A percentile compares a stretch with the other conserved stretches of the same genome.
Evolutionary conservation across 2,329 filamentous ascomycete genomes (phyloP).

Genomic region (Dactylellina drechsleri): DNA sequence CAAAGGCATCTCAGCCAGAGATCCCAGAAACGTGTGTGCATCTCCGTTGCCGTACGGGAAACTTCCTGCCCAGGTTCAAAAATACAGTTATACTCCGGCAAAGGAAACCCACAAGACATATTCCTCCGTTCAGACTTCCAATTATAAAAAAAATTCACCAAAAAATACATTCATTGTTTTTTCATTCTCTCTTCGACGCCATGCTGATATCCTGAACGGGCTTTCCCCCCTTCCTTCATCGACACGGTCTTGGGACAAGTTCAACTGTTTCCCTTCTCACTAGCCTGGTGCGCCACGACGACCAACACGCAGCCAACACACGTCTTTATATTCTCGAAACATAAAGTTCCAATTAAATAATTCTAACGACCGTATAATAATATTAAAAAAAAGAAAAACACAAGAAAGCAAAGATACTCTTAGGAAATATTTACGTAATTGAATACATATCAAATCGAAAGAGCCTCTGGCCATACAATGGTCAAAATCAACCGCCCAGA

Average conservation of each 20-base stretch:
- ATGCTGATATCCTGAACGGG: conserved; percentile 49
- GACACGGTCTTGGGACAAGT: conserved; percentile 54
- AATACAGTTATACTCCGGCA: conserved; percentile 9
- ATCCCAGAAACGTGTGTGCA: conserved; percentile 36
- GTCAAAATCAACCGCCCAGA: conserved; percentile 29
- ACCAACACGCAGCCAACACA: neutral
- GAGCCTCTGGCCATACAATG: conserved; percentile 24
- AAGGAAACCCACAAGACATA: conserved; percentile 19
- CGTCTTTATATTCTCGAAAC: too few relatives aligned
- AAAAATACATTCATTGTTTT: neutral
- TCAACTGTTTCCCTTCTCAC: conserved; percentile 25
- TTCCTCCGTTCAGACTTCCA: conserved; percentile 14
- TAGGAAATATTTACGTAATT: too few relatives aligned
- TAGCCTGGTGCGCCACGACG: neutral
- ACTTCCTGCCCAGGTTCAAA: conserved; percentile 6
- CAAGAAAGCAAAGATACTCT: too few relatives aligned
- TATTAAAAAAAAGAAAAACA: too few relatives aligned
- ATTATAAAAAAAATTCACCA: neutral
- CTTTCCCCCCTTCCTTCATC: conserved; percentile 22
- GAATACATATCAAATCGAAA: neutral
- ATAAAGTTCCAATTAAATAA: too few relatives aligned
- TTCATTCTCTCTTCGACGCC: conserved; percentile 18
- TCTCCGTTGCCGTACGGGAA: conserved; percentile 28
- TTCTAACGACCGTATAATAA: too few relatives aligned
- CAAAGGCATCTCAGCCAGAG: conserved; percentile 37